A percentile compares a stretch with the other conserved stretches of the same genome.
Evolutionary conservation across 2,329 filamentous ascomycete species (phyloP).

Genomic region (Trichoderma sp.): DNA sequence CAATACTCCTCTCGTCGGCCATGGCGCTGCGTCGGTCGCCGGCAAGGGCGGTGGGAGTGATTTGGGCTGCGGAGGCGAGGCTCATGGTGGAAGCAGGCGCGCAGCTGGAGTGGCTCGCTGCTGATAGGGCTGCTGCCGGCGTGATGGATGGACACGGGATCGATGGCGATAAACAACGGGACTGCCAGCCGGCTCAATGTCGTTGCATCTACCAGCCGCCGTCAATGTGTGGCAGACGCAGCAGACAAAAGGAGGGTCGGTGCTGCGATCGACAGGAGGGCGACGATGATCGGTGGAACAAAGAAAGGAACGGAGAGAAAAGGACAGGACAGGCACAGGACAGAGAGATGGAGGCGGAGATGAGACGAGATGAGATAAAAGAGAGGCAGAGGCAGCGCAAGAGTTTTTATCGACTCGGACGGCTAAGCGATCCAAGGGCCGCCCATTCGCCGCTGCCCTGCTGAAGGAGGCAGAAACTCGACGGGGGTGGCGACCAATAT

Average conservation of each 20-base stretch:
- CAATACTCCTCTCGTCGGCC: slow-evolving; percentile 34
- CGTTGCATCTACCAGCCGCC: neutral
- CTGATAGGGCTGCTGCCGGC: neutral
- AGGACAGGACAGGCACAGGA: slow-evolving; percentile 10
- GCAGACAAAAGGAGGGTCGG: neutral
- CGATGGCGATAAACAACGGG: neutral
- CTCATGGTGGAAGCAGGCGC: slow-evolving; percentile 32
- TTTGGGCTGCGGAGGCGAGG: slow-evolving; percentile 34
- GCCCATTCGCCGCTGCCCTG: slow-evolving; percentile 25
- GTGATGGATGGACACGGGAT: slow-evolving; percentile 1
- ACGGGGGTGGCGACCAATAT: slow-evolving; percentile 26
- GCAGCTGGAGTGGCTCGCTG: neutral
- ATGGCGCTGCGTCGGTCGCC: slow-evolving; percentile 28
- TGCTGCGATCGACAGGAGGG: slow-evolving; percentile 22
- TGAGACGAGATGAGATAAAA: neutral
- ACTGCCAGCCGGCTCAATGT: neutral
- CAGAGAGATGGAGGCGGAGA: slow-evolving; percentile 6
- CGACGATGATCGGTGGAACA: slow-evolving; percentile 11
- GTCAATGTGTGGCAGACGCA: neutral
- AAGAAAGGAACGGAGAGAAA: slow-evolving; percentile 1
- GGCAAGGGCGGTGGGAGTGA: slow-evolving; percentile 21
- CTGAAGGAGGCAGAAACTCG: slow-evolving; percentile 7
- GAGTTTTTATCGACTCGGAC: slow-evolving; percentile 20
- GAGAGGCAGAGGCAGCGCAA: slow-evolving; percentile 1
- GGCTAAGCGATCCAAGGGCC: slow-evolving; percentile 22